These are phyloP conservation scores for Claviceps sp. DNA, from an alignment of 2,329 filamentous ascomycete species.

Conservation along the genomic window DNA sequence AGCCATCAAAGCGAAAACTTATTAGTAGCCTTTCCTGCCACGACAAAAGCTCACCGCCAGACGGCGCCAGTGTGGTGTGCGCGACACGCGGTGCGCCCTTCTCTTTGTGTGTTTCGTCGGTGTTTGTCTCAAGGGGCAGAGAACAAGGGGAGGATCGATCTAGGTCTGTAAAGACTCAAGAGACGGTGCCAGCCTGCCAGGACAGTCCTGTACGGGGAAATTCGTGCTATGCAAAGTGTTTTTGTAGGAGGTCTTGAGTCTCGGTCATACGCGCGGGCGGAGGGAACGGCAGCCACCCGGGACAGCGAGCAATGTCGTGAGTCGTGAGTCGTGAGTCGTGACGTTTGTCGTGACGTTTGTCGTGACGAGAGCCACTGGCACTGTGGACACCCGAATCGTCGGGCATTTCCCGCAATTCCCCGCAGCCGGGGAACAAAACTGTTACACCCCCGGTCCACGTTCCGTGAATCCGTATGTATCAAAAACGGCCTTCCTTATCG, in stretches of 20 bases:
- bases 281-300: too few relatives aligned
- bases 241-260: too few relatives aligned
- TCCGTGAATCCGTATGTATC: background rate
- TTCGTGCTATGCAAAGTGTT: too few relatives aligned
- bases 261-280: too few relatives aligned
- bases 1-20: background rate
- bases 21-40: background rate
- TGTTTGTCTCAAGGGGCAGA: background rate
- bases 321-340: too few relatives aligned
- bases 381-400: background rate
- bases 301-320: too few relatives aligned
- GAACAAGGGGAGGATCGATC: background rate
- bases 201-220: too few relatives aligned
- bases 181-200: too few relatives aligned
- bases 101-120: background rate
- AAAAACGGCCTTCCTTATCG: too few relatives aligned
- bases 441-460: background rate
- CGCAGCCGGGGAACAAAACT: background rate
- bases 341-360: too few relatives aligned
- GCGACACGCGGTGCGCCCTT: background rate
- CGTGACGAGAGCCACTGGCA: too few relatives aligned
- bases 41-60: background rate
- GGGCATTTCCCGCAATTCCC: slow-evolving; percentile 1
- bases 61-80: background rate
- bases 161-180: too few relatives aligned